Conservation (phyloP, 2,329 filamentous ascomycete genomes). For the Leptographium lundbergii region DNA sequence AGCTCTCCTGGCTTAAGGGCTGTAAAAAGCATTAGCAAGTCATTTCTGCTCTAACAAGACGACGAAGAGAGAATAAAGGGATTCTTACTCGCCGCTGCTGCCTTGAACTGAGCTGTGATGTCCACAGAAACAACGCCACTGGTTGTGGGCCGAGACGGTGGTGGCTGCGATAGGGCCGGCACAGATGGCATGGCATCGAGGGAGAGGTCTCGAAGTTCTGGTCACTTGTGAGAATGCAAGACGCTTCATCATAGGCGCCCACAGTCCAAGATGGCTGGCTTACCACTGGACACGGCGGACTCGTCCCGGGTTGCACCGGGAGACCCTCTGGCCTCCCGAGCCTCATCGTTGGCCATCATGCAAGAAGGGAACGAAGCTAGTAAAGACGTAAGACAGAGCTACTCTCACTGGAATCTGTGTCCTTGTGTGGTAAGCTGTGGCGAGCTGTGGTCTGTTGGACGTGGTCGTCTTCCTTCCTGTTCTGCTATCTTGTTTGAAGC, state of each 20-base stretch:
- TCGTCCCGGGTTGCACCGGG: neutral
- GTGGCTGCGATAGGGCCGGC: slow-evolving; percentile 20
- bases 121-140: slow-evolving; percentile 43
- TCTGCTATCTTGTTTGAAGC: neutral
- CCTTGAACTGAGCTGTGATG: slow-evolving; percentile 43
- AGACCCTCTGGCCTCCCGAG: slow-evolving; percentile 1
- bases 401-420: neutral
- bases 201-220: slow-evolving; percentile 29
- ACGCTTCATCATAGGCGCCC: neutral
- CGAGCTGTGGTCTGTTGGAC: neutral
- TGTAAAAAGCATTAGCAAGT: slow-evolving; percentile 20
- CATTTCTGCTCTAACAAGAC: neutral
- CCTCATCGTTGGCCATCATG: slow-evolving; percentile 5
- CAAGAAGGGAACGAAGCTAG: too few relatives aligned
- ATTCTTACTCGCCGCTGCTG: slow-evolving; percentile 38
- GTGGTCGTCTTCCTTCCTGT: neutral
- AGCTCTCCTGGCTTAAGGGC: slow-evolving; percentile 69
- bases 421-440: neutral
- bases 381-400: neutral
- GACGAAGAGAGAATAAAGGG: slow-evolving; percentile 6
- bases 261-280: neutral
- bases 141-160: slow-evolving; percentile 27
- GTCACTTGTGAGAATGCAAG: neutral
- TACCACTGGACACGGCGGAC: neutral
- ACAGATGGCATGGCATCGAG: slow-evolving; percentile 15